These are phyloP conservation scores for Vigna trinervia DNA, from an alignment of 306 rosid genomes.

Conservation along the genomic window DNA sequence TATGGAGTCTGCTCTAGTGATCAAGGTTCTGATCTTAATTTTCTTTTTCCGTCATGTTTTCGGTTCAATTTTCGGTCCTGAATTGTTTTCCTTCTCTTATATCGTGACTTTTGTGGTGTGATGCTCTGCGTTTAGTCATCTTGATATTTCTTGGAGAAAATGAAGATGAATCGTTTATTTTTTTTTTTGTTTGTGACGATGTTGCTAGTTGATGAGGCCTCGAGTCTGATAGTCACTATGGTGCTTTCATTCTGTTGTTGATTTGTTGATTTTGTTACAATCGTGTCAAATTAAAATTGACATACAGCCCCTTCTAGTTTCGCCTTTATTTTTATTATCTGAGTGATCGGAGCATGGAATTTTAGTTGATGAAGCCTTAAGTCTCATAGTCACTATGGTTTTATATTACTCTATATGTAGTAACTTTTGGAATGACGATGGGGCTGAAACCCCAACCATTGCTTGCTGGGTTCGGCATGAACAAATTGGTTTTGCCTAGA, in stretches of 20 bases:
- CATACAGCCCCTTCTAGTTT: background rate
- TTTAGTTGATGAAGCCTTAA: too few species aligned
- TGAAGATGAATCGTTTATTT: background rate
- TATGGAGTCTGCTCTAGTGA: conserved; percentile 72
- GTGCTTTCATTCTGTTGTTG: conserved; percentile 5
- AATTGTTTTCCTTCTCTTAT: background rate
- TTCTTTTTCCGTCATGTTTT: background rate
- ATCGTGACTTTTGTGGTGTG: background rate
- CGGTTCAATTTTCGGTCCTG: background rate
- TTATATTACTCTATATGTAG: background rate
- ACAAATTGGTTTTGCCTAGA: conserved; percentile 6
- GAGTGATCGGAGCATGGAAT: conserved; percentile 12
- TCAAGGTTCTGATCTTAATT: conserved; percentile 66
- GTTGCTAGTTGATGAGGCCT: background rate
- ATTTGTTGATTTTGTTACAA: background rate
- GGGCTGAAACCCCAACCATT: background rate
- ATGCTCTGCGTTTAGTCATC: conserved; percentile 13
- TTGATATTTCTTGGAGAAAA: background rate
- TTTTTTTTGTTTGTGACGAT: background rate
- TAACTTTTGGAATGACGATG: background rate
- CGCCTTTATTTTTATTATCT: background rate
- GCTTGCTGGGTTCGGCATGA: conserved; percentile 2
- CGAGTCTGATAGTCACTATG: background rate
- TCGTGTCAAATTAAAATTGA: background rate
- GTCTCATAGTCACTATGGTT: background rate